phyloP scores from a whole-genome alignment of 2,329 filamentous ascomycete species.

The Trichophaea hybrida region DNA sequence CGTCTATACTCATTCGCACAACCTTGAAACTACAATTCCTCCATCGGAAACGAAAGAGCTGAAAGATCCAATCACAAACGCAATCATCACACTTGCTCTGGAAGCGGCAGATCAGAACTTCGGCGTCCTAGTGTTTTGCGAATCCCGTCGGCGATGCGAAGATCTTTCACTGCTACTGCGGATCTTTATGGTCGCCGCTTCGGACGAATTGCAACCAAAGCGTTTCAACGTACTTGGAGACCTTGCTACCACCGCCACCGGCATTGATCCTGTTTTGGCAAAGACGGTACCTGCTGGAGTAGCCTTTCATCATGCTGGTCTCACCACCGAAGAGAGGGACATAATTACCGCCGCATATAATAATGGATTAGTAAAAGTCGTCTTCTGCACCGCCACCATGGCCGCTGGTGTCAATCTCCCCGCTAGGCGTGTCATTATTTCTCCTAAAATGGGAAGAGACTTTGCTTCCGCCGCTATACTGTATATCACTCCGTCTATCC shows the following conservation, averaged over 20 bases:
- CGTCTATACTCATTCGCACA: conserved; percentile 48
- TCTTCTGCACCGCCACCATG: conserved; percentile 63
- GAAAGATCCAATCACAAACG: conserved; percentile 49
- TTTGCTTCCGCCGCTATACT: conserved; percentile 66
- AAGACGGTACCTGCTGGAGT: conserved; percentile 52
- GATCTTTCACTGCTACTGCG: conserved; percentile 52
- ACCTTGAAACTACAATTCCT: conserved; percentile 44
- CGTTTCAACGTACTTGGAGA: conserved; percentile 52
- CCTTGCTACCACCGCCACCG: conserved; percentile 49
- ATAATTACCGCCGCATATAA: conserved; percentile 59
- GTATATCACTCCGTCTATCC: background rate
- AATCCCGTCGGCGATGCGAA: conserved; percentile 54
- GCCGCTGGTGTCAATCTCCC: conserved; percentile 69
- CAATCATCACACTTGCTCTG: conserved; percentile 53
- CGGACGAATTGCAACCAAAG: conserved; percentile 39
- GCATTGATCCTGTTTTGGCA: conserved; percentile 50
- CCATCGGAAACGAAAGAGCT: conserved; percentile 47
- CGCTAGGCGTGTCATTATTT: conserved; percentile 52
- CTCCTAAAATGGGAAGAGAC: conserved; percentile 65
- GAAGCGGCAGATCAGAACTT: conserved; percentile 56
- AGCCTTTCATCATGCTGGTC: conserved; percentile 49
- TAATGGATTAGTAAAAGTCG: conserved; percentile 49
- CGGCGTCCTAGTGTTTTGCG: conserved; percentile 59
- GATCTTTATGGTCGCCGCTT: conserved; percentile 45
- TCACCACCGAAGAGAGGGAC: conserved; percentile 63